phyloP scores from a whole-genome alignment of 1,139 yeast genomes.

The Yamadazyma spencermartinsiae region DNA sequence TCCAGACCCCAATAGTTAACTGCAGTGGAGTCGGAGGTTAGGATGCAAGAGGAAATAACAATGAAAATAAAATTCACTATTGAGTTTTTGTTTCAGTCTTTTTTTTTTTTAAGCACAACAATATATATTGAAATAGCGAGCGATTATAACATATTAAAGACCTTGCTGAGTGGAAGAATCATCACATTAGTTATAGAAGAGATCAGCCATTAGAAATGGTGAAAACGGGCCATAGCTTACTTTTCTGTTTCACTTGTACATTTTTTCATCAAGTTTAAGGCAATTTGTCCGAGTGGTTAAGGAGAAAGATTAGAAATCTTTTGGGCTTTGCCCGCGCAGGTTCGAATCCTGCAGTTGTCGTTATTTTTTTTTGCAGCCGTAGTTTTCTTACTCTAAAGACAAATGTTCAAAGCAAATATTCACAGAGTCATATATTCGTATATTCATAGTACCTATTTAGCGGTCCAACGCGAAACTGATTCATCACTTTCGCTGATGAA shows the following conservation, averaged over 20 bases:
- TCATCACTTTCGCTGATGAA: slow-evolving; percentile 23
- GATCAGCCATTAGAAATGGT: neutral
- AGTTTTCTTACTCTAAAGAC: neutral
- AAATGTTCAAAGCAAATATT: neutral
- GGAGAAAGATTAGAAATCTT: slow-evolving; percentile 54
- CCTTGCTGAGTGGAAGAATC: too few relatives aligned
- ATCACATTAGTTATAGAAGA: too few relatives aligned
- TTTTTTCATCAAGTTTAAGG: slow-evolving; percentile 17
- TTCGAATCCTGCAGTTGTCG: slow-evolving; percentile 90
- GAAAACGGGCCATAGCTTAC: neutral
- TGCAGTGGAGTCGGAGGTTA: too few relatives aligned
- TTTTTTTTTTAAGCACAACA: too few relatives aligned
- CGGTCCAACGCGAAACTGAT: slow-evolving; percentile 31
- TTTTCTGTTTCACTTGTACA: neutral
- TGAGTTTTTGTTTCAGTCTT: too few relatives aligned
- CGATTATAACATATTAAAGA: too few relatives aligned
- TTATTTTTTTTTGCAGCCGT: slow-evolving; percentile 27
- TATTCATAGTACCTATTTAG: neutral
- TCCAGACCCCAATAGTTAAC: too few relatives aligned
- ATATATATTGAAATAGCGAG: too few relatives aligned
- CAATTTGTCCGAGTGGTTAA: slow-evolving; percentile 55
- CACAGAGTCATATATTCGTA: neutral
- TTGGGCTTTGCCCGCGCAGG: slow-evolving; percentile 80
- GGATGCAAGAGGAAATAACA: too few relatives aligned
- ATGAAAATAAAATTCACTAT: too few relatives aligned